phyloP scores from a whole-genome alignment of 768 basidiomycete genomes.

The Ephemerocybe angulata region DNA sequence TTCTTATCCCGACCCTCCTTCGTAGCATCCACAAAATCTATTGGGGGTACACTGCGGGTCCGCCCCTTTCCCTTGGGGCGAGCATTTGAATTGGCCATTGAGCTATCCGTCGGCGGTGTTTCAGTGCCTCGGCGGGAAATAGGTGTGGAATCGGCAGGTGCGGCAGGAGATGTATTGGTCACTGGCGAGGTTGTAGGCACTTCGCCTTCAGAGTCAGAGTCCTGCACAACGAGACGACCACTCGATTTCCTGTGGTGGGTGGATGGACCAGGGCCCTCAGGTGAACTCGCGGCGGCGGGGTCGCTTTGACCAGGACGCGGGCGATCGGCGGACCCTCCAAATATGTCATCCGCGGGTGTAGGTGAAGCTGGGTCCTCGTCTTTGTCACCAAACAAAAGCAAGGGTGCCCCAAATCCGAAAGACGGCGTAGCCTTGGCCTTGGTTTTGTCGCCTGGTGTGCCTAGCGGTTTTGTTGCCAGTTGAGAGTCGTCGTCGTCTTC shows the following conservation, averaged over 20 bases:
- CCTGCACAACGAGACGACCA: constrained; percentile 18
- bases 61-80: constrained; percentile 4
- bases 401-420: constrained; percentile 14
- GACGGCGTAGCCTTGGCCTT: constrained; percentile 5
- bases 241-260: not conserved
- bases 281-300: not conserved
- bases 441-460: not conserved
- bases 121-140: not conserved
- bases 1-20: constrained; percentile 2
- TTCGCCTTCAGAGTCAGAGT: constrained; percentile 29
- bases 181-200: constrained; percentile 27
- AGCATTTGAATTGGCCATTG: not conserved
- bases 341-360: not conserved
- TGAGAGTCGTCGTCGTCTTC: constrained; percentile 12
- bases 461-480: not conserved
- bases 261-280: not conserved
- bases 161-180: constrained; percentile 11
- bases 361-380: not conserved
- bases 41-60: constrained; percentile 3
- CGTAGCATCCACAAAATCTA: not conserved
- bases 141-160: not conserved
- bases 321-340: not conserved
- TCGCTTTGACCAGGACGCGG: not conserved
- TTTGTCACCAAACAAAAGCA: not conserved
- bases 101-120: constrained; percentile 1